Percentiles rank a stretch among this genome's conserved stretches.
phyloP scores from a whole-genome alignment of 257 asterid genomes.

The Fraxinus anomala region DNA sequence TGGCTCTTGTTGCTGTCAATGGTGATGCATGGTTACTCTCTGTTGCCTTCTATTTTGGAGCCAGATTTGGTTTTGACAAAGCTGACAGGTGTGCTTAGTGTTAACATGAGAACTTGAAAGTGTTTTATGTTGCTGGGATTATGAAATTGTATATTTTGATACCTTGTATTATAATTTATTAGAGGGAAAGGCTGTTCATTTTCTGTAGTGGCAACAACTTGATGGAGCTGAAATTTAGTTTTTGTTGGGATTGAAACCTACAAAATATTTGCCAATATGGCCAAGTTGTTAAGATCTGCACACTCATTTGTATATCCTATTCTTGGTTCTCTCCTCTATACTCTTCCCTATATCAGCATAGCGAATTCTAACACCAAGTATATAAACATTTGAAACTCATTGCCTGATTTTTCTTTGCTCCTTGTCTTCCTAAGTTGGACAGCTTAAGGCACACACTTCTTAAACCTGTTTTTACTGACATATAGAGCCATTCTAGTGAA shows the following conservation, averaged over 20 bases:
- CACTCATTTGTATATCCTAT: not conserved
- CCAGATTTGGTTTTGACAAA: conserved; percentile 73
- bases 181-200: not conserved
- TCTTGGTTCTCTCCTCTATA: not conserved
- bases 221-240: not conserved
- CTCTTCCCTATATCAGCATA: not conserved
- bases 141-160: conserved; percentile 9
- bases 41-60: conserved; percentile 75
- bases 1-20: conserved; percentile 80
- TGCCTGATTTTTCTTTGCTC: not conserved
- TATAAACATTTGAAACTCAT: no score
- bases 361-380: no score
- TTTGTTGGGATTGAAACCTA: not conserved
- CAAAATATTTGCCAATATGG: not conserved
- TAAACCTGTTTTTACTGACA: no score
- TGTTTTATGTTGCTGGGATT: not conserved
- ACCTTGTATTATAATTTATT: conserved; percentile 5
- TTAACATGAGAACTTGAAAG: conserved; percentile 2
- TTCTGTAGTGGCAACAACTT: conserved; percentile 21
- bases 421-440: not conserved
- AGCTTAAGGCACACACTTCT: no score
- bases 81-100: conserved; percentile 58
- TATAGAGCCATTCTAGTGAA: not conserved
- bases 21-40: conserved; percentile 85
- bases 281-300: conserved; percentile 13